Evolutionary conservation across 257 asterid genomes (phyloP).

Genomic region (Voacanga thouarsii): DNA sequence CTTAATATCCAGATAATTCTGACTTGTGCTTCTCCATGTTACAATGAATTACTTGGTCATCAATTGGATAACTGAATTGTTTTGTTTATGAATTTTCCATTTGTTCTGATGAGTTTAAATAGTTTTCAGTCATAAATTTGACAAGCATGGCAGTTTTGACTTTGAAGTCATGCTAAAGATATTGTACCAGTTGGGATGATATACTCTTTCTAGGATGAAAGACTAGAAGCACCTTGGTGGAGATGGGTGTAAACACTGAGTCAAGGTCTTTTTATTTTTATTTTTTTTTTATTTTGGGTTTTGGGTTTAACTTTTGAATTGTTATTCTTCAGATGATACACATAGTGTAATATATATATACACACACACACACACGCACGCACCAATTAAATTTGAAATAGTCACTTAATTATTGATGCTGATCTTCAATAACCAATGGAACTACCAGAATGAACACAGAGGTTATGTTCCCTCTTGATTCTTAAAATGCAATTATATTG

Average conservation of each 20-base stretch:
- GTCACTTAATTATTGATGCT: too few relatives aligned
- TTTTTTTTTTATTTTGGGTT: too few relatives aligned
- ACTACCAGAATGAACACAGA: too few relatives aligned
- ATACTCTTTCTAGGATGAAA: not conserved
- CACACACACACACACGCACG: too few relatives aligned
- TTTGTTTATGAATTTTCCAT: not conserved
- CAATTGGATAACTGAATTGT: not conserved
- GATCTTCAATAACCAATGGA: too few relatives aligned
- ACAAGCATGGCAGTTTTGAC: not conserved
- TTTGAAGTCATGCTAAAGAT: not conserved
- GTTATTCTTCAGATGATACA: too few relatives aligned
- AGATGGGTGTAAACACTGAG: not conserved
- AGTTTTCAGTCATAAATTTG: not conserved
- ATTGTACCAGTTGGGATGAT: not conserved
- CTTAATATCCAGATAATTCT: constrained; percentile 8
- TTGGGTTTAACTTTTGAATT: too few relatives aligned
- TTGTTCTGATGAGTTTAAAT: not conserved
- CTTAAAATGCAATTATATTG: too few relatives aligned
- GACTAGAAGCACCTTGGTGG: not conserved
- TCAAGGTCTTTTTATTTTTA: too few relatives aligned
- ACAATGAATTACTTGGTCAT: not conserved
- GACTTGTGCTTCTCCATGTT: not conserved
- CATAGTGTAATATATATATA: too few relatives aligned
- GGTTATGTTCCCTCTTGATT: too few relatives aligned
- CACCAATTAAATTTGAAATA: too few relatives aligned